phyloP scores from a whole-genome alignment of 148 eudicot species.

The Rhododendron griersonianum region DNA sequence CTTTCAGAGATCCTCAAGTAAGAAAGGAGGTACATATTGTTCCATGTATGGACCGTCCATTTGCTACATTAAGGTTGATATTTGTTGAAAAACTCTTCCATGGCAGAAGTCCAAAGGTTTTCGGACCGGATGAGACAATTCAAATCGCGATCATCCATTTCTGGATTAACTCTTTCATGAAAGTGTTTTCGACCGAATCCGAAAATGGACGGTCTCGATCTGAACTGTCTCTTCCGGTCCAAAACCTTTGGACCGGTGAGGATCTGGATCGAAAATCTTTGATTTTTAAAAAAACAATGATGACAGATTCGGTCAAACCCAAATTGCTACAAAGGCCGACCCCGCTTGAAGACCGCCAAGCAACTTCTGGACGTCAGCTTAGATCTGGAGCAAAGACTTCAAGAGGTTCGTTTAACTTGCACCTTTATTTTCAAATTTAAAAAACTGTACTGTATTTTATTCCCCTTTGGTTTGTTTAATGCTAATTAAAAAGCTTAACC shows the following conservation, averaged over 20 bases:
- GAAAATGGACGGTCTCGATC: not conserved
- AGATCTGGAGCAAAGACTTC: slow-evolving; percentile 58
- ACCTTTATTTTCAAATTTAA: not conserved
- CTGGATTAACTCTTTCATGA: too few relatives aligned
- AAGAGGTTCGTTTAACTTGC: slow-evolving; percentile 41
- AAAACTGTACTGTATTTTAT: not conserved
- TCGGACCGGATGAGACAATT: too few relatives aligned
- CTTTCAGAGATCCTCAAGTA: slow-evolving; percentile 62
- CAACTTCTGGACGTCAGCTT: slow-evolving; percentile 46
- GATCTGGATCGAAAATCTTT: not conserved
- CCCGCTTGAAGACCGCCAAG: slow-evolving; percentile 59
- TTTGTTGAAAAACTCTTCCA: too few relatives aligned
- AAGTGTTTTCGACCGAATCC: too few relatives aligned
- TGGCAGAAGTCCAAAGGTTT: too few relatives aligned
- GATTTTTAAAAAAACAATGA: not conserved
- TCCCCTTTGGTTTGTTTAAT: not conserved
- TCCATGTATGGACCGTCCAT: too few relatives aligned
- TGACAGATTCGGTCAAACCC: slow-evolving; percentile 67
- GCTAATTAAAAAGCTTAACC: not conserved
- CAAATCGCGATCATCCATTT: too few relatives aligned
- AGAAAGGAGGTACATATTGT: slow-evolving; percentile 43
- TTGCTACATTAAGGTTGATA: too few relatives aligned
- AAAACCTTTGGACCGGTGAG: not conserved
- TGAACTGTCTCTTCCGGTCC: not conserved
- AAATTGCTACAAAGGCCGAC: slow-evolving; percentile 73